Evolutionary conservation across 2,329 filamentous ascomycete genomes (phyloP).

Genomic region (Sporothrix humicola): DNA sequence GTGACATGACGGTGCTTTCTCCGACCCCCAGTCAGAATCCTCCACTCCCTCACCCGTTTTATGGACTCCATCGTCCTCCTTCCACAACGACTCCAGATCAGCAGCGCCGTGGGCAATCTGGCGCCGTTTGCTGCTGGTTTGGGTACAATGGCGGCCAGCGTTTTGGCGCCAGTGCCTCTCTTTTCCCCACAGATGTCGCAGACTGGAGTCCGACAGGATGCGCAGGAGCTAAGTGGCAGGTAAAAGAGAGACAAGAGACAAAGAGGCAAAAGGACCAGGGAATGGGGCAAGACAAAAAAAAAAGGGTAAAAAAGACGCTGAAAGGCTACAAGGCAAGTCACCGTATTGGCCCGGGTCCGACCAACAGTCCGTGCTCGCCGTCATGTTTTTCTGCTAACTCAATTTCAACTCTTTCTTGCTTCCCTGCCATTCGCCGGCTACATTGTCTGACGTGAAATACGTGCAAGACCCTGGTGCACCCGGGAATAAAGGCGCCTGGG

Average conservation of each 20-base stretch:
- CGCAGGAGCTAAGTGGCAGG: background rate
- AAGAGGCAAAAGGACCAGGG: background rate
- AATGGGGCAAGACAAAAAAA: background rate
- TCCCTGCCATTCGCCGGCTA: background rate
- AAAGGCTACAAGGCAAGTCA: background rate
- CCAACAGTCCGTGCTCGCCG: constrained; percentile 9
- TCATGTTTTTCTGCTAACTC: background rate
- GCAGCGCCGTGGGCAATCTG: constrained; percentile 1
- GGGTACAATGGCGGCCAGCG: background rate
- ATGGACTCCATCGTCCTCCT: background rate
- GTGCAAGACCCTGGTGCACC: background rate
- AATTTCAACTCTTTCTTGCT: background rate
- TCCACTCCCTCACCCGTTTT: background rate
- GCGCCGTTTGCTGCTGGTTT: background rate
- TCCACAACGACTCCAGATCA: constrained; percentile 10
- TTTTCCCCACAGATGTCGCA: constrained; percentile 9
- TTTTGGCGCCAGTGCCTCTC: background rate
- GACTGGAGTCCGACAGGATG: constrained; percentile 20
- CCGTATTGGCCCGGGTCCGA: background rate
- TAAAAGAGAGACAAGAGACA: background rate
- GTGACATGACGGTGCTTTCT: background rate
- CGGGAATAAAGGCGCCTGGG: constrained; percentile 8
- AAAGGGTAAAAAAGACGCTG: too few species aligned
- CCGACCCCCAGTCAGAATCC: background rate
- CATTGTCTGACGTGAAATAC: background rate